Evolutionary conservation across 768 basidiomycete species (phyloP).

Genomic region (Obba rivulosa): DNA sequence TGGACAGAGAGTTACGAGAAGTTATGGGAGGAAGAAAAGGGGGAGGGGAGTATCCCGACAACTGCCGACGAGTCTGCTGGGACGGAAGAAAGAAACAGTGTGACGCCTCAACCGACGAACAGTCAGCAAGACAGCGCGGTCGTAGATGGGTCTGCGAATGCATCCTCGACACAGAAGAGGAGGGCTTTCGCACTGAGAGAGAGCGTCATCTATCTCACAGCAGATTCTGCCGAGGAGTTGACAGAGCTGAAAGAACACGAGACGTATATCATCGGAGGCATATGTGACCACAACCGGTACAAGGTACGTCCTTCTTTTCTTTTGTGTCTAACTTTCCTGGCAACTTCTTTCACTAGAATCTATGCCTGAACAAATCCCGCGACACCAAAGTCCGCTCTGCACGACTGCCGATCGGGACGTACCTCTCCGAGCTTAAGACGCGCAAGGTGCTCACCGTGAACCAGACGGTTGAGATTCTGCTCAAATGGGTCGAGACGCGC

Average conservation of each 20-base stretch:
- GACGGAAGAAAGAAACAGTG: background rate
- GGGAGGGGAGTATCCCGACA: background rate
- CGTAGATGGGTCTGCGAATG: too few species aligned
- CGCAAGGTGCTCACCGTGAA: conserved; percentile 97
- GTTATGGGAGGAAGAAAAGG: conserved; percentile 44
- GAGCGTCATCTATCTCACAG: conserved; percentile 86
- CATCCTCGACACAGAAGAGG: background rate
- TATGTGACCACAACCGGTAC: conserved; percentile 94
- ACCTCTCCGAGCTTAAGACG: conserved; percentile 75
- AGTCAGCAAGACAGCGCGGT: conserved; percentile 3
- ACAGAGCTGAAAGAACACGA: conserved; percentile 77
- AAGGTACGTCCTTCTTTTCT: conserved; percentile 49
- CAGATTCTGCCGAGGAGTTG: conserved; percentile 86
- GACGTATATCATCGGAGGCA: conserved; percentile 92
- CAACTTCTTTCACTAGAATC: conserved; percentile 49
- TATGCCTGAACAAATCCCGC: conserved; percentile 85
- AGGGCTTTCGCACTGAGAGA: conserved; percentile 22
- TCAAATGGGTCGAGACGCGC: conserved; percentile 81
- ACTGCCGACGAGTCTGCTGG: conserved; percentile 3
- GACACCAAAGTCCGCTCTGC: conserved; percentile 74
- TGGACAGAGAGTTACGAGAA: conserved; percentile 70
- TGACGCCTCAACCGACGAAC: background rate
- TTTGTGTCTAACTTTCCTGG: conserved; percentile 4
- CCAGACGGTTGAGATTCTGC: conserved; percentile 87
- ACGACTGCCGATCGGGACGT: conserved; percentile 91